Conservation (phyloP, 148 eudicot species). For the Camellia japonica region DNA sequence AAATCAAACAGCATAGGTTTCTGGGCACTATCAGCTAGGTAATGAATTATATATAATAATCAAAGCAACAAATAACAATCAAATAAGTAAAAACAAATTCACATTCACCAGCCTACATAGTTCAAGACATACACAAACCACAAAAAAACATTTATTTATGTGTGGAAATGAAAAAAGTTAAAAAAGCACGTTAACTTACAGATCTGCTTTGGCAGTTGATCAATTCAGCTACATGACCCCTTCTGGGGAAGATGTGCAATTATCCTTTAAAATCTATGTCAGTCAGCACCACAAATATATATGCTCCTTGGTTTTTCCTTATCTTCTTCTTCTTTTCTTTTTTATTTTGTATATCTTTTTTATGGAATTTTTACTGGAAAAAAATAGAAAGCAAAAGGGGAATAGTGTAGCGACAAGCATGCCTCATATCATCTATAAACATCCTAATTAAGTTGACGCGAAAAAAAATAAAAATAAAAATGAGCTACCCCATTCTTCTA, state of each 20-base stretch:
- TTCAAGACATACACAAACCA: too few relatives aligned
- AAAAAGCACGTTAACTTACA: background rate
- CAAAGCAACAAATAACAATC: too few relatives aligned
- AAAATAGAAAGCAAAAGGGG: background rate
- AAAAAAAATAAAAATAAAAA: background rate
- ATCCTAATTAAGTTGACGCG: conserved; percentile 15
- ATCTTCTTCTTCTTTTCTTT: background rate
- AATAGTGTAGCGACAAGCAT: conserved; percentile 7
- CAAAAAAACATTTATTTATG: too few relatives aligned
- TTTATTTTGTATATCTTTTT: background rate
- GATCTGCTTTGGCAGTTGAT: background rate
- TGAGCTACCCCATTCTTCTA: conserved; percentile 15
- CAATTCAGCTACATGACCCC: background rate
- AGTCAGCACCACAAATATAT: background rate
- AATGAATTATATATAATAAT: too few relatives aligned
- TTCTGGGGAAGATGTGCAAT: background rate
- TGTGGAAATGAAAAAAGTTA: background rate
- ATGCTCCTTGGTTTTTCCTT: background rate
- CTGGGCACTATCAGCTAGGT: too few relatives aligned
- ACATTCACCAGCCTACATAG: too few relatives aligned
- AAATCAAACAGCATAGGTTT: too few relatives aligned
- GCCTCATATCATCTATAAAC: background rate
- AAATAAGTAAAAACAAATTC: too few relatives aligned
- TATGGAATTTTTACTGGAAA: background rate
- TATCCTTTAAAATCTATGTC: background rate